Base-by-base conservation (phyloP, 352 stramenopile genomes). In the Phytophthora syringae region DNA sequence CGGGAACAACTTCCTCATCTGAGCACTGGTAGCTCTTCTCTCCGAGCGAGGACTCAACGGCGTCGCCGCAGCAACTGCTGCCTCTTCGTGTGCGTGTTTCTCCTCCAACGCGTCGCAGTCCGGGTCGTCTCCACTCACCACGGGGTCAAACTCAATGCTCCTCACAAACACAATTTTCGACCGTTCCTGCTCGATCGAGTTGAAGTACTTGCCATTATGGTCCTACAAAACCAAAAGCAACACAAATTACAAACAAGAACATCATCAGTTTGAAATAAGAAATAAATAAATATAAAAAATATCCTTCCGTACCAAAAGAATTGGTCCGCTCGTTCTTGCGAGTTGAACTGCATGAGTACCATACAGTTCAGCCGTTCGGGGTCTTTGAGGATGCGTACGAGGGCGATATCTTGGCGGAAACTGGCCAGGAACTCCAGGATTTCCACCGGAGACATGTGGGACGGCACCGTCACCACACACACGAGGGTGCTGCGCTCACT, bases 161-260 rank as follows among this genome's bases (percentile, higher is more conserved):
- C 83, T 74, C 40, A 97, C 89, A 67, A 98, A 97, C 45, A 97
- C 89, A 64, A 97, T 91, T 49, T 93, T 91, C 72, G 89, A 97
- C 7, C 82, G 80, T 56, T 96, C 86, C 37, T 89, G 87, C 76
- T 97, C 89, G 42, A 98, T 95, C 53, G 90, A 97, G 70, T 95
- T 97, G 68, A 97, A 98, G 57, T 93, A 95, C 27, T 83, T 93
- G 59, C 90, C 88, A 44, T 97, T 97, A 64, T 94, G 92, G 24
- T 84, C 85, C 71, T 94, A 47, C 24, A 57, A 52, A 28, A 59
- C 47, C n/a, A n/a, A n/a, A n/a, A n/a, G n/a, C n/a, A n/a, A n/a
- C n/a, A n/a, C n/a, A n/a, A n/a, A n/a, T n/a, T n/a, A 69, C n/a
- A 49, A 42, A 16, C 51, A 55, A 20, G 60, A 30, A 32, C 10